phyloP scores from a whole-genome alignment of 2,329 filamentous ascomycete genomes.

The Alternaria metachromatica region DNA sequence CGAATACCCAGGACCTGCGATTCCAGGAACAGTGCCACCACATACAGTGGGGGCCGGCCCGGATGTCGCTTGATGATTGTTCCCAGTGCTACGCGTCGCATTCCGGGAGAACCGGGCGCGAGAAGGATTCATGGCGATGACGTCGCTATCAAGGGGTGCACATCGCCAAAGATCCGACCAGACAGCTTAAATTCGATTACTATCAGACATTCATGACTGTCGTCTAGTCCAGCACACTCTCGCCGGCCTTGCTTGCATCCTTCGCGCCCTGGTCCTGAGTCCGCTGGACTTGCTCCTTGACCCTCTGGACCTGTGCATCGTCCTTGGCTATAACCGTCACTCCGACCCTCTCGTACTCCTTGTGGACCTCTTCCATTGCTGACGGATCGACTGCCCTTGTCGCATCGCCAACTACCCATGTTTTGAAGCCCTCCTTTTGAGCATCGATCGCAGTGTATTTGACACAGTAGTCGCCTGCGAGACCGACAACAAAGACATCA shows the following conservation, averaged over 20 bases:
- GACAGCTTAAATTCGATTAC: background rate
- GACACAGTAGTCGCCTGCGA: constrained; percentile 92
- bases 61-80: background rate
- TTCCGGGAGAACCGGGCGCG: constrained; percentile 4
- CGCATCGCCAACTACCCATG: constrained; percentile 79
- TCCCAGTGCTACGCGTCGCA: background rate
- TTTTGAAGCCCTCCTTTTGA: constrained; percentile 74
- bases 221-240: constrained; percentile 10
- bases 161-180: background rate
- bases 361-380: constrained; percentile 63
- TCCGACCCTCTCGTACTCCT: constrained; percentile 64
- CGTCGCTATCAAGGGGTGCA: background rate
- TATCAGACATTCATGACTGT: background rate
- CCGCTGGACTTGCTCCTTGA: constrained; percentile 42
- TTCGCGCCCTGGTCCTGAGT: constrained; percentile 4
- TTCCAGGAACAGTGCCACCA: constrained; percentile 5
- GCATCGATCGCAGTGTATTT: constrained; percentile 82
- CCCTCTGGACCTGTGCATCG: constrained; percentile 62
- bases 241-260: constrained; percentile 3
- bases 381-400: constrained; percentile 73
- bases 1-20: background rate
- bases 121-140: background rate
- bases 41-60: background rate
- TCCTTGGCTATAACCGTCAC: constrained; percentile 67
- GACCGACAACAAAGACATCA: constrained; percentile 82